Base-by-base conservation (phyloP, 257 asterid species). In the Striga asiatica region DNA sequence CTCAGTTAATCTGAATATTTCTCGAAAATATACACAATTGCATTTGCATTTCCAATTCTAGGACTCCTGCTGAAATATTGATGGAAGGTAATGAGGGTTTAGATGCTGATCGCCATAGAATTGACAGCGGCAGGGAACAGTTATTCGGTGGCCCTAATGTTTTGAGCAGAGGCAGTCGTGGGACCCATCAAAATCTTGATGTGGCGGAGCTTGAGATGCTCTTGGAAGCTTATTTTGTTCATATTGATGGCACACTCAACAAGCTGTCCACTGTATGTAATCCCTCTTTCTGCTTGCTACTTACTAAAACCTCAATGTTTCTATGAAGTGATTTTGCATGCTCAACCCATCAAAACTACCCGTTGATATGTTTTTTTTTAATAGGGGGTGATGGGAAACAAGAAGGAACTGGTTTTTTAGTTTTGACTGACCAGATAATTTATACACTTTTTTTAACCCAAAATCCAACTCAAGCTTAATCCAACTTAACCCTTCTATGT, bases 141-240 rank as follows among this genome's bases (percentile, higher is more conserved):
- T 50, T 69, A 27, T 74, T 69, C 67, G 84, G 79, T 58, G 88
- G 88, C 34, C 57, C 68, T 23, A 64, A 71, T 46, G 70, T 79
- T 34, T 71, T 71, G 43, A 79, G 96, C 65, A 77, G 85, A 70
- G 75, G 65, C 74, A 89, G 94, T 71, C 95, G 67, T 62, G 94
- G 95, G 42, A 80, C 92, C 37, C 89, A 57, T 57, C 76, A 86
- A 89, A 69, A 81, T 31, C 84, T 83, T 51, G 95, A 89, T 37
- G 98, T 89, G 28, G 95, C 86, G 72, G 98, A 89, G 76, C 96
- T 89, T 14, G 98, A 89, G 64, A 89, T 89, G 98, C 93, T 89
- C 37, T 64, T 89, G 73, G 98, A 89, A 76, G 98, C 98, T 2
- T 89, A 89, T 67, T 89, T 89, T 13, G 96, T 89, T 65, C 98